Evolutionary conservation across 352 stramenopile genomes (phyloP), one percentile per base, ranked within the genome.

Genomic region (Phytopythium sindhum): DNA sequence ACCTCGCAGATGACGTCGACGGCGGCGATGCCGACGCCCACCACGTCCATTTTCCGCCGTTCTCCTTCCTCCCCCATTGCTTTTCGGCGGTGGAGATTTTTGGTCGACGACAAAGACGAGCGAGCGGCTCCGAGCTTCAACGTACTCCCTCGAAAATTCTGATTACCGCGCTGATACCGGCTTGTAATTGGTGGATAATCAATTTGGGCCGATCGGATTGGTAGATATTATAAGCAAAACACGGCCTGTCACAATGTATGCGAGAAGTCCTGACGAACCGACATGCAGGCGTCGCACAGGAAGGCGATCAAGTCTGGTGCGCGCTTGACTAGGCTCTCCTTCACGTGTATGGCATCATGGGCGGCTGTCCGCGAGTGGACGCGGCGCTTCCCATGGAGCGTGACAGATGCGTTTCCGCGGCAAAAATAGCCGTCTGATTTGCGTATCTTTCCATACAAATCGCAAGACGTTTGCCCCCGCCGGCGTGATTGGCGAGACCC

Each of bases 1-100:
- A 92, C 78, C 59, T 89, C 80, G 42, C 85, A 69, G 53, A 91
- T 77, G 29, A 92, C 69, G 65, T 92, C 81, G 58, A 92, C 81
- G 37, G 84, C 77, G 31, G 75, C 81, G 68, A 88, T 92, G n/a
- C 84, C 84, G 44, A 91, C 77, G 21, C 68, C 81, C 11, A 92
- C 70, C 41, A 91, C 60, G 59, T 88, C 78, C 75, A 86, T 84
- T 4, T 44, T 39, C 23, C 24, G 11, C 39, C 57, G 28, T 24
- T 35, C 3, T 44, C 29, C 26, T 37, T 41, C 15, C 50, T 4
- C 29, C 15, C 14, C 6, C 2, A 42, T 35, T 21, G 24, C 26
- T 48, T 24, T 23, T 42, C 51, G 51, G 28, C 24, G 14, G 28
- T 35, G 44, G 44, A 29, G 23, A 24, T 56, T 33, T 39, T 14